Evolutionary conservation across 2,329 filamentous ascomycete species (phyloP).

Genomic region (Knoxdaviesia capensis): DNA sequence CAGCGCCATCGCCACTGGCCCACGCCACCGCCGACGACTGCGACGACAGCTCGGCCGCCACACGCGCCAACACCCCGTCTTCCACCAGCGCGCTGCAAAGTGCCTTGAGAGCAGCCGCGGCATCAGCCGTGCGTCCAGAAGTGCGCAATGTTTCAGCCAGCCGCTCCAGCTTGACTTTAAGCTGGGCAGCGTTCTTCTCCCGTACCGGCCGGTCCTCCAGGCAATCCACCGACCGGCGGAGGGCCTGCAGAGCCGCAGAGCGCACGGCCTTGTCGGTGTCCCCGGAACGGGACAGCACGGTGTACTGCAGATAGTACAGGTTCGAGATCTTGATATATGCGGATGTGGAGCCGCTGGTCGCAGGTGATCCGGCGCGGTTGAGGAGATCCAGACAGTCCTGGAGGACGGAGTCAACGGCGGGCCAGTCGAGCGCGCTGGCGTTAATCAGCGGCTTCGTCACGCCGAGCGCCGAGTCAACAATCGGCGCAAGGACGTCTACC

Average conservation of each 20-base stretch:
- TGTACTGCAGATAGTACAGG: conserved; percentile 46
- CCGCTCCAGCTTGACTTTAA: conserved; percentile 44
- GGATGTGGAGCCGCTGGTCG: no score
- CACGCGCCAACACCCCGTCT: conserved; percentile 30
- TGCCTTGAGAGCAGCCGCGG: conserved; percentile 34
- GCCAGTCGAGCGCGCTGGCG: conserved; percentile 27
- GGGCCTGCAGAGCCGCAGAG: conserved; percentile 27
- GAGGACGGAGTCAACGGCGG: conserved; percentile 32
- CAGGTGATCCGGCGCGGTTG: conserved; percentile 14
- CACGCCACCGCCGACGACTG: conserved; percentile 32
- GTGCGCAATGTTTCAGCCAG: conserved; percentile 40
- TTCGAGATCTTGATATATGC: conserved; percentile 50
- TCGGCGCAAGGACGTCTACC: conserved; percentile 28
- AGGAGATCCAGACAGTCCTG: conserved; percentile 34
- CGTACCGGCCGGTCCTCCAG: conserved; percentile 30
- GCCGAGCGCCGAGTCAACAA: conserved; percentile 40
- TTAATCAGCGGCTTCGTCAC: conserved; percentile 32
- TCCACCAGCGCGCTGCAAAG: conserved; percentile 43
- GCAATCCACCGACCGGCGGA: conserved; percentile 43
- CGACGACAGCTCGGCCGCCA: conserved; percentile 27
- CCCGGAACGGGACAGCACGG: conserved; percentile 19
- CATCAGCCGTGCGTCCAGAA: conserved; percentile 31
- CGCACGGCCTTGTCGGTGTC: conserved; percentile 19
- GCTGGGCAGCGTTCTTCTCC: conserved; percentile 38
- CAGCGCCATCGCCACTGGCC: conserved; percentile 25